These are phyloP conservation scores for Microbotryum lychnidis-dioicae DNA, from an alignment of 1,284 basidiomycete species.

Conservation along the genomic window DNA sequence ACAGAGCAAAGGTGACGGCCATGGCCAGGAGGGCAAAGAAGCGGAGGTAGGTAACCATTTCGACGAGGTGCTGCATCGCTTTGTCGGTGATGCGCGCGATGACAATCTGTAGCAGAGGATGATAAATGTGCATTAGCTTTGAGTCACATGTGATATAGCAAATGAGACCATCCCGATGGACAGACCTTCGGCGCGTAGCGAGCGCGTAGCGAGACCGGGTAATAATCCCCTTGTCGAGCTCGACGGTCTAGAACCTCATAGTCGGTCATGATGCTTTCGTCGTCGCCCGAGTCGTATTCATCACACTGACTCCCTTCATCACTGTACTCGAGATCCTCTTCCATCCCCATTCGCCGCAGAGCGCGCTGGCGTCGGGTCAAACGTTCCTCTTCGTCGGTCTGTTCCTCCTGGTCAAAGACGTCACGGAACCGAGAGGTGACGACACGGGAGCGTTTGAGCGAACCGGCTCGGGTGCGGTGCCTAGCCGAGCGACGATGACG, in stretches of 20 bases:
- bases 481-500: no score
- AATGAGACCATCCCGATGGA: not conserved
- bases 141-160: no score
- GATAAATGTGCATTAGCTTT: no score
- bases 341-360: not conserved
- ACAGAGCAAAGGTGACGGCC: slow-evolving; percentile 21
- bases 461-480: no score
- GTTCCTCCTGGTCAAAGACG: not conserved
- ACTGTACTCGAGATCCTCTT: not conserved
- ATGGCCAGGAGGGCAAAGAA: slow-evolving; percentile 21
- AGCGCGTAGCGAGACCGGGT: slow-evolving; percentile 25
- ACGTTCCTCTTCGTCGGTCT: not conserved
- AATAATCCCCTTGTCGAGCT: slow-evolving; percentile 23
- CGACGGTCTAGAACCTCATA: not conserved
- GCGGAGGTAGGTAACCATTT: slow-evolving; percentile 17
- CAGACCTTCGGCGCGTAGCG: slow-evolving; percentile 22
- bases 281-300: not conserved
- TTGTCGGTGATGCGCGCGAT: slow-evolving; percentile 11
- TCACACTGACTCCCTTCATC: not conserved
- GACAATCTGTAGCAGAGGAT: slow-evolving; percentile 5
- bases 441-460: no score
- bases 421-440: no score
- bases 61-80: slow-evolving; percentile 15
- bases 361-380: not conserved
- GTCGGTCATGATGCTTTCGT: slow-evolving; percentile 1